Conservation (phyloP, 2,329 filamentous ascomycete genomes). For the Fusarium aywerte region DNA sequence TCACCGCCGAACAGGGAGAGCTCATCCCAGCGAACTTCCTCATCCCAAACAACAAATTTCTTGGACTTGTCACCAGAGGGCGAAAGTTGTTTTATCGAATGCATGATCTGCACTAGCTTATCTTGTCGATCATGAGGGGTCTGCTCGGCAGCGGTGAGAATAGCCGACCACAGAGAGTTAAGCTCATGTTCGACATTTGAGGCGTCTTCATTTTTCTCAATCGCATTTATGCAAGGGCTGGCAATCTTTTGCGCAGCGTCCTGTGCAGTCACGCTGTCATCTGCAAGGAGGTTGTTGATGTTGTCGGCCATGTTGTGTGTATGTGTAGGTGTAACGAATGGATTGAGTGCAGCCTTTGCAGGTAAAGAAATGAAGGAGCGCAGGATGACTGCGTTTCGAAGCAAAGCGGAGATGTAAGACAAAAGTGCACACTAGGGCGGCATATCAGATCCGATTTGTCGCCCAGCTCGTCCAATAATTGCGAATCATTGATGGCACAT, state of each 20-base stretch:
- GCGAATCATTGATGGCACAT: constrained; percentile 33
- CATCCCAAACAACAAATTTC: constrained; percentile 33
- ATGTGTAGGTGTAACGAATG: background rate
- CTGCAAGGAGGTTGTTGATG: constrained; percentile 3
- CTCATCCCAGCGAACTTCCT: constrained; percentile 30
- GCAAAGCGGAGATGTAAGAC: constrained; percentile 6
- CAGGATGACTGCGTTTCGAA: constrained; percentile 2
- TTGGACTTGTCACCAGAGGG: constrained; percentile 11
- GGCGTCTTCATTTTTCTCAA: constrained; percentile 18
- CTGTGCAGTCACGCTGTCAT: constrained; percentile 12
- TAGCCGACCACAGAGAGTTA: constrained; percentile 20
- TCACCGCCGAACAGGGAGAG: constrained; percentile 34
- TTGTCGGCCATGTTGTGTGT: constrained; percentile 26
- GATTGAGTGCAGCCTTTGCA: background rate
- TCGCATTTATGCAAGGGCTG: constrained; percentile 9
- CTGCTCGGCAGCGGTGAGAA: constrained; percentile 36
- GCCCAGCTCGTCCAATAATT: background rate
- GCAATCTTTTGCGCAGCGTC: constrained; percentile 30
- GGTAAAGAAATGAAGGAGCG: background rate
- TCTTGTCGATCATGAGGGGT: constrained; percentile 37
- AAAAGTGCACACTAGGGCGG: background rate
- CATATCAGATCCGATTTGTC: constrained; percentile 3
- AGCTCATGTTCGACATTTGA: constrained; percentile 27
- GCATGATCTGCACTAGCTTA: constrained; percentile 38
- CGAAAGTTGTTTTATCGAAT: constrained; percentile 27